Percentiles rank a stretch among this genome's conserved stretches.
Conservation (phyloP, 306 rosid genomes). For the Quercus wislizeni region DNA sequence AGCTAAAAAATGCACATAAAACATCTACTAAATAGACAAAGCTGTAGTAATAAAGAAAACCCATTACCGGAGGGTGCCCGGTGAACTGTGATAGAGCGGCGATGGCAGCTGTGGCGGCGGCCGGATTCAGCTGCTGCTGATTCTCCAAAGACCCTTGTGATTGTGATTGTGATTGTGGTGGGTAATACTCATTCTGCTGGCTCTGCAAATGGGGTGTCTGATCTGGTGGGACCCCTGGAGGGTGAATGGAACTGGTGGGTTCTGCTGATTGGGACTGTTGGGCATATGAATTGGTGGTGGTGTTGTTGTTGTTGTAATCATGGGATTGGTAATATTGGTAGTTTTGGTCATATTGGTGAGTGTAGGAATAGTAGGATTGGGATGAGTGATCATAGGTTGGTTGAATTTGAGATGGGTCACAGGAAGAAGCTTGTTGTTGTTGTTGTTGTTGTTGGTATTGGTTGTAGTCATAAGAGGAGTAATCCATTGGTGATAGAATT, state of each 20-base stretch:
- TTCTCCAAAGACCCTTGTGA: constrained; percentile 10
- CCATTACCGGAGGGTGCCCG: constrained; percentile 21
- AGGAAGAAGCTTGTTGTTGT: neutral
- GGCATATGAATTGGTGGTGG: constrained; percentile 4
- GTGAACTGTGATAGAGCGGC: constrained; percentile 24
- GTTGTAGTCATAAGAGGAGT: constrained; percentile 24
- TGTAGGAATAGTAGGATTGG: constrained; percentile 19
- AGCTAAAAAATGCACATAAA: neutral
- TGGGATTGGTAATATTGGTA: constrained; percentile 24
- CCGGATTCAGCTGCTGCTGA: constrained; percentile 13
- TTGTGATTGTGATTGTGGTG: neutral
- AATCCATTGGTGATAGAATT: neutral
- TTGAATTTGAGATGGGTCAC: constrained; percentile 21
- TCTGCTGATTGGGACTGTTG: constrained; percentile 16
- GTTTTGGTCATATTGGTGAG: neutral
- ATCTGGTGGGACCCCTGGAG: constrained; percentile 37
- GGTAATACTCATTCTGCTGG: constrained; percentile 20
- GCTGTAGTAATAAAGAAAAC: neutral
- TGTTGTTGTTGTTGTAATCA: neutral
- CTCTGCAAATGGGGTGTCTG: constrained; percentile 11
- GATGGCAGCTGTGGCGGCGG: constrained; percentile 2
- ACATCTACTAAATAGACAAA: neutral
- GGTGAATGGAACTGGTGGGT: constrained; percentile 32
- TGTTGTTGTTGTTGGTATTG: constrained; percentile 4
- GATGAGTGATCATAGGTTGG: constrained; percentile 16